phyloP scores from a whole-genome alignment of 2,329 filamentous ascomycete species.

The Verruconis gallopava region DNA sequence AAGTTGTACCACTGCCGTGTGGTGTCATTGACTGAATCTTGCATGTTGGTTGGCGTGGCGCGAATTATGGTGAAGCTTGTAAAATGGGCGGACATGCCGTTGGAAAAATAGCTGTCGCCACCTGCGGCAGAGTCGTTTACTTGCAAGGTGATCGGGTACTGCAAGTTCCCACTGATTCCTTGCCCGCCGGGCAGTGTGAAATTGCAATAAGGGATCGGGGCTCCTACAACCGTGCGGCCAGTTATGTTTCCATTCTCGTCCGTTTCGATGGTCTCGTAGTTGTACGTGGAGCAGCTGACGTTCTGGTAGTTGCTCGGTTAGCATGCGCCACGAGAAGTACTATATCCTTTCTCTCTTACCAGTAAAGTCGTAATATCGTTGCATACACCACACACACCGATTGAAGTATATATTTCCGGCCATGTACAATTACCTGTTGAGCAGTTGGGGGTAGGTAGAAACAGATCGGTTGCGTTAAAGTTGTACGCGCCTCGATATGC shows the following conservation, averaged over 20 bases:
- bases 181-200: neutral
- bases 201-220: constrained; percentile 5
- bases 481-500: neutral
- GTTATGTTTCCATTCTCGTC: neutral
- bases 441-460: constrained; percentile 7
- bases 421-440: constrained; percentile 12
- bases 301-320: neutral
- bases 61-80: neutral
- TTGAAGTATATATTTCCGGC: constrained; percentile 8
- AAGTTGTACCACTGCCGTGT: neutral
- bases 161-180: neutral
- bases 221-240: neutral
- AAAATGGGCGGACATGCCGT: constrained; percentile 3
- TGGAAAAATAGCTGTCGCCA: constrained; percentile 2
- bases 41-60: neutral
- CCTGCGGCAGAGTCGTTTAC: constrained; percentile 6
- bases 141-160: neutral
- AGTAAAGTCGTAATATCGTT: constrained; percentile 9
- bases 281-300: neutral
- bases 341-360: neutral
- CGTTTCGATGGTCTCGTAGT: neutral
- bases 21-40: neutral
- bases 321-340: neutral
- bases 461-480: neutral
- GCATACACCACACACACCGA: constrained; percentile 10